Evolutionary conservation across 192 early-diverging fungal genomes (phyloP), one percentile per base, ranked within the genome.

Genomic region (Backusella psychrophila): DNA sequence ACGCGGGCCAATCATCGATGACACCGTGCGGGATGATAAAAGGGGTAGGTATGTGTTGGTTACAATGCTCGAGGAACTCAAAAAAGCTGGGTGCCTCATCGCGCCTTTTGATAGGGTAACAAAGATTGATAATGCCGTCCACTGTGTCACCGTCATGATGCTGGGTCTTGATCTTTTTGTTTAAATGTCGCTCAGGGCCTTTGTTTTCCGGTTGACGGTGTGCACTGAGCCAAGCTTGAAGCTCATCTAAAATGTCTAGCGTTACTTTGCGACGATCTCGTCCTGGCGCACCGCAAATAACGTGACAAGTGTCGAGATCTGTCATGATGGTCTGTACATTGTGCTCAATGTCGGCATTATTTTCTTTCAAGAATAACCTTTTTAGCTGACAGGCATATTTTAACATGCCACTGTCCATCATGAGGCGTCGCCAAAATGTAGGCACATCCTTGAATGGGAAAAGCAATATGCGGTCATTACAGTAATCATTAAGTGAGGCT

Each of bases 1-100:
- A 77, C 8, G 92, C 91, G 1, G 93, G 94, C 94, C 94, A 95
- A 73, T 93, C 83, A 11, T 84, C 77, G 14, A 92, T 76, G 0
- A 85, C 83, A 3, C 71, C 75, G 8, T 83, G 78, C 7, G 82
- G 76, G 36, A 93, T 88, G 14, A 93, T 80, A 26, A 91, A 71
- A 8, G 90, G 90, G 7, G 69, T 79, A 34, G 79, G 56, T 2
- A 17, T 26, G 52, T 68, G 44, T 14, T 44, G 46, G 23, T 72
- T 53, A 17, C 75, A 65, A 42, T 72, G 73, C 4, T 78, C 5
- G 7, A 46, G 35, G 42, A 81, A 81, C 36, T 74, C 71, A 33
- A 67, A 44, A 42, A 75, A 78, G 11, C 53, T 72, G 39, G 80
- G 80, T 2, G 68, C 12, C 36, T 70, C 59, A 3, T 33, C n/a